Conservation (phyloP, 1,139 yeast species). For the Debaryomyces fabryi region DNA sequence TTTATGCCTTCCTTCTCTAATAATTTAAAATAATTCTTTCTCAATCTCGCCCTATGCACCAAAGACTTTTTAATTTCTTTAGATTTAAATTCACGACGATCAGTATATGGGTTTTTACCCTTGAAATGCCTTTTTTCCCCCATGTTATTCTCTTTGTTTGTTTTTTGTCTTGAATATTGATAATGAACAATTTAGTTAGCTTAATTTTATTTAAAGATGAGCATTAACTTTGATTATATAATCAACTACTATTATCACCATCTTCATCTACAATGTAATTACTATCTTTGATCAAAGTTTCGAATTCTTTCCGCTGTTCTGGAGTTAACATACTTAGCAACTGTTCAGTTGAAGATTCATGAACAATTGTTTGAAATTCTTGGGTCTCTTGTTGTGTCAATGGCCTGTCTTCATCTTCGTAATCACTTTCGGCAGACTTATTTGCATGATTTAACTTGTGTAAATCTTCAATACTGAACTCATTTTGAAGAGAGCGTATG, state of each 20-base stretch:
- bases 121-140: slow-evolving; percentile 6
- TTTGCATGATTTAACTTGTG: slow-evolving; percentile 3
- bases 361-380: slow-evolving; percentile 10
- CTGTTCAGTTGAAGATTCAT: slow-evolving; percentile 7
- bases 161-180: neutral
- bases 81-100: slow-evolving; percentile 44
- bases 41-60: slow-evolving; percentile 78
- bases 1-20: slow-evolving; percentile 66
- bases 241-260: slow-evolving; percentile 5
- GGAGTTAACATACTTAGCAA: slow-evolving; percentile 10
- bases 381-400: slow-evolving; percentile 11
- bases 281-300: slow-evolving; percentile 5
- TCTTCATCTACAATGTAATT: slow-evolving; percentile 8
- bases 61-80: slow-evolving; percentile 75
- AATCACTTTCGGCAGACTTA: neutral
- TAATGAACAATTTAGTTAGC: neutral
- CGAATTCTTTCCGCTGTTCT: slow-evolving; percentile 12
- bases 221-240: slow-evolving; percentile 13
- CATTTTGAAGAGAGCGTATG: neutral
- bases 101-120: slow-evolving; percentile 34
- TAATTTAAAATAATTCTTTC: slow-evolving; percentile 80
- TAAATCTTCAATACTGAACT: slow-evolving; percentile 4
- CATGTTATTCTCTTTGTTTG: neutral
- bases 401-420: slow-evolving; percentile 11
- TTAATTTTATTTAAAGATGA: slow-evolving; percentile 9